Conservation (phyloP, 257 asterid genomes). For the Ballota nigra region DNA sequence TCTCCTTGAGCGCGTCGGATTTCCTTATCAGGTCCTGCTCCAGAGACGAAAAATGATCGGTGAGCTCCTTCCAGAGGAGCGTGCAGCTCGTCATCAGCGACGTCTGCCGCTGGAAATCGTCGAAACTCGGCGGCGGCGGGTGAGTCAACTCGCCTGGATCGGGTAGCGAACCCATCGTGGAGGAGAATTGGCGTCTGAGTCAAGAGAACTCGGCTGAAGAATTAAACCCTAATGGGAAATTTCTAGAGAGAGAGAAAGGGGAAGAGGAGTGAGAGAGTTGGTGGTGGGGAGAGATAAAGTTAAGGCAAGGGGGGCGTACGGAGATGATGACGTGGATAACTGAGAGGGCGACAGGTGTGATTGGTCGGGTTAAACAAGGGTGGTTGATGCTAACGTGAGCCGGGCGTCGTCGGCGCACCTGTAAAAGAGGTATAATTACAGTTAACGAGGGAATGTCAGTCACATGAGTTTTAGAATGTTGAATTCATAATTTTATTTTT, state of each 20-base stretch:
- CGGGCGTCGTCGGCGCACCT: conserved; percentile 25
- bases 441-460: conserved; percentile 24
- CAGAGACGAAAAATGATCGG: conserved; percentile 88
- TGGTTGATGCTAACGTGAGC: conserved; percentile 46
- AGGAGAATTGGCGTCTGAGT: conserved; percentile 10
- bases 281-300: conserved; percentile 52
- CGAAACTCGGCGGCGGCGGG: conserved; percentile 73
- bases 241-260: conserved; percentile 34
- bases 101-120: conserved; percentile 94
- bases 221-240: conserved; percentile 44
- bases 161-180: conserved; percentile 82
- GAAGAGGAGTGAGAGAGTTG: conserved; percentile 20
- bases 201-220: conserved; percentile 15
- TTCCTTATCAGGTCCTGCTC: conserved; percentile 76
- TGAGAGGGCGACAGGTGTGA: conserved; percentile 38
- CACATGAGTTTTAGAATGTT: conserved; percentile 7
- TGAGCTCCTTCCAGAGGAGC: conserved; percentile 95
- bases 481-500: neutral
- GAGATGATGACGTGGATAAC: conserved; percentile 49
- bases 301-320: conserved; percentile 24
- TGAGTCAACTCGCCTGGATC: conserved; percentile 82
- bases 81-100: conserved; percentile 99
- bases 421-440: conserved; percentile 10
- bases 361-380: conserved; percentile 33
- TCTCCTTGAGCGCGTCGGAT: conserved; percentile 62